phyloP scores from a whole-genome alignment of 2,329 filamentous ascomycete genomes.

The Claviceps sp. region DNA sequence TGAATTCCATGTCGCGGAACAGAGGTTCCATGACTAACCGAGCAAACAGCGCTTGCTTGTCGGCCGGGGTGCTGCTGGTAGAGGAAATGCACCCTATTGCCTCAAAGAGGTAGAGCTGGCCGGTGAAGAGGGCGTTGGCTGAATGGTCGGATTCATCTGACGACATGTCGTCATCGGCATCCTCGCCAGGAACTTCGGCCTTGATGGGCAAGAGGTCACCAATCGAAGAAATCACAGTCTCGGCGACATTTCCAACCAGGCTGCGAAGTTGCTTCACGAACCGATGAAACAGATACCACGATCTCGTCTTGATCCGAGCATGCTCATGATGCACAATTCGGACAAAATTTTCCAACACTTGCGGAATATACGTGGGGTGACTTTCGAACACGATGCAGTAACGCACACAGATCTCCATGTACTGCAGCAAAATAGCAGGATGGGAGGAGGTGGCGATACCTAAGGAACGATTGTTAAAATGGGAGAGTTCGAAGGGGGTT shows the following conservation, averaged over 20 bases:
- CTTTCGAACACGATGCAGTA: conserved; percentile 89
- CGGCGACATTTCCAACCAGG: conserved; percentile 77
- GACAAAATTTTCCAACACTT: conserved; percentile 83
- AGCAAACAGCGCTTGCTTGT: conserved; percentile 78
- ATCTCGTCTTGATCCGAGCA: conserved; percentile 73
- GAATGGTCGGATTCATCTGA: conserved; percentile 85
- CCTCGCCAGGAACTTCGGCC: conserved; percentile 67
- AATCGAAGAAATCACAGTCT: conserved; percentile 83
- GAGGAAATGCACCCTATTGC: conserved; percentile 89
- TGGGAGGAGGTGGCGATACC: conserved; percentile 78
- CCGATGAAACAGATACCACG: conserved; percentile 94
- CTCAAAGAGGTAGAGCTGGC: conserved; percentile 88
- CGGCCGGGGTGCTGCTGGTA: conserved; percentile 57
- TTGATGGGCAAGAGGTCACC: conserved; percentile 80
- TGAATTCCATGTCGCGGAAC: conserved; percentile 76
- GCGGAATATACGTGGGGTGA: conserved; percentile 67
- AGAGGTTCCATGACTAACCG: conserved; percentile 81
- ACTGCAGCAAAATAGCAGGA: conserved; percentile 84
- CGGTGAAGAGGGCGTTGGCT: conserved; percentile 79
- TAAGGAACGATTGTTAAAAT: conserved; percentile 19
- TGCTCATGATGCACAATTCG: conserved; percentile 79
- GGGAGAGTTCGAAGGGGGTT: background rate
- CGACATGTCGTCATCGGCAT: conserved; percentile 81
- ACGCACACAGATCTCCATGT: conserved; percentile 95
- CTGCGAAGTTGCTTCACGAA: conserved; percentile 77